A percentile compares a stretch with the other conserved stretches of the same genome.
These are phyloP conservation scores for Paramarasmius palmivorus DNA, from an alignment of 1,284 basidiomycete species.

Conservation along the genomic window DNA sequence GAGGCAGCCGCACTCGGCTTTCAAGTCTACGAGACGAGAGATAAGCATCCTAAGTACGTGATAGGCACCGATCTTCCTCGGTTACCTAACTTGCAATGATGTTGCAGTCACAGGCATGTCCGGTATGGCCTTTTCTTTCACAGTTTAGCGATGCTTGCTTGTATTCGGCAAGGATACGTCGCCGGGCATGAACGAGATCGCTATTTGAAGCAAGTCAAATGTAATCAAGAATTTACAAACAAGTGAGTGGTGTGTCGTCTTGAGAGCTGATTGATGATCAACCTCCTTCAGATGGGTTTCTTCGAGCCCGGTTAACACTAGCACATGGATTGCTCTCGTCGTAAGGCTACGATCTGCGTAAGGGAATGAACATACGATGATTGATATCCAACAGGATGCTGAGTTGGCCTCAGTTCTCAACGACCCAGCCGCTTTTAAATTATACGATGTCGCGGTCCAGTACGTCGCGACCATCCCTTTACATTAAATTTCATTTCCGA, in stretches of 20 bases:
- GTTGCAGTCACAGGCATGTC: slow-evolving; percentile 58
- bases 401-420: slow-evolving; percentile 61
- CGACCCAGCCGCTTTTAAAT: slow-evolving; percentile 55
- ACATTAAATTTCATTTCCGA: not conserved
- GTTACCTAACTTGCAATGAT: not conserved
- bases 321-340: slow-evolving; percentile 66
- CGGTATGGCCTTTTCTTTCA: slow-evolving; percentile 71
- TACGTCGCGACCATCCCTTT: slow-evolving; percentile 26
- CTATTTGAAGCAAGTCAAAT: slow-evolving; percentile 57
- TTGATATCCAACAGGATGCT: slow-evolving; percentile 51
- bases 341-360: slow-evolving; percentile 40
- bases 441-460: slow-evolving; percentile 71
- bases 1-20: slow-evolving; percentile 66
- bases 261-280: slow-evolving; percentile 4
- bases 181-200: slow-evolving; percentile 33
- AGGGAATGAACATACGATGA: no score
- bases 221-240: slow-evolving; percentile 60
- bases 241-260: slow-evolving; percentile 36
- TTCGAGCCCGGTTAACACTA: slow-evolving; percentile 65
- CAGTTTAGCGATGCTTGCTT: slow-evolving; percentile 59
- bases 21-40: slow-evolving; percentile 53
- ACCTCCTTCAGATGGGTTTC: slow-evolving; percentile 55
- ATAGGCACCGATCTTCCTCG: not conserved
- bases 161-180: slow-evolving; percentile 47
- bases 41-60: slow-evolving; percentile 61